Evolutionary conservation across 805 yeast genomes (phyloP).

Genomic region (Nakazawaea ishiwadae): DNA sequence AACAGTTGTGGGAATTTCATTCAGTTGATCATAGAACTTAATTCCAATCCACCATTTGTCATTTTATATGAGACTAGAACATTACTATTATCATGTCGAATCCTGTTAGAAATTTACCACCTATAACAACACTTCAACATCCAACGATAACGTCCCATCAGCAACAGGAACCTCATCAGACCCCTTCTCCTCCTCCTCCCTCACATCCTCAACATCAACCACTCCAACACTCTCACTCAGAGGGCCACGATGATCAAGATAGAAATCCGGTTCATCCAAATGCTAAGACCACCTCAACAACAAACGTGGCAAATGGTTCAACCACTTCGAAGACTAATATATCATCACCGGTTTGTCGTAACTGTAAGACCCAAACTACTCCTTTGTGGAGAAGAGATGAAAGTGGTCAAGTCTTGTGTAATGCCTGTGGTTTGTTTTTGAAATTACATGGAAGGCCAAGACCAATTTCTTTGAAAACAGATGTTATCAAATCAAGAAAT

Average conservation of each 20-base stretch:
- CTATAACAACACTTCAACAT: constrained; percentile 11
- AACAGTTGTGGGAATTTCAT: too few relatives aligned
- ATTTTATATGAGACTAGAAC: too few relatives aligned
- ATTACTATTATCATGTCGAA: constrained; percentile 10
- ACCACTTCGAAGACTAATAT: constrained; percentile 62
- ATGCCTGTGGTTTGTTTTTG: constrained; percentile 88
- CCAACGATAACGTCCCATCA: constrained; percentile 1
- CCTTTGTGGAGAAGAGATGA: constrained; percentile 96
- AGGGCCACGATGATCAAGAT: constrained; percentile 15
- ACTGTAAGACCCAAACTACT: constrained; percentile 89
- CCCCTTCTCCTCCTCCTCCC: background rate
- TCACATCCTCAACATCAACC: background rate
- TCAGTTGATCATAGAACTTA: too few relatives aligned
- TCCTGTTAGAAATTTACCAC: constrained; percentile 8
- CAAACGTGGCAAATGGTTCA: constrained; percentile 53
- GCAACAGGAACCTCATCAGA: background rate
- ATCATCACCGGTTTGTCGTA: constrained; percentile 72
- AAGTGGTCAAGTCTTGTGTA: constrained; percentile 83
- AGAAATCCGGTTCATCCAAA: constrained; percentile 47
- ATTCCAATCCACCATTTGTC: too few relatives aligned
- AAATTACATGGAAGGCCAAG: constrained; percentile 91
- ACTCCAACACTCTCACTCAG: constrained; percentile 7
- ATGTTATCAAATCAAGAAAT: constrained; percentile 87
- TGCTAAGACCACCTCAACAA: constrained; percentile 53
- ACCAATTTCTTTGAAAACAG: constrained; percentile 87